Evolutionary conservation across 2,329 filamentous ascomycete genomes (phyloP).

Genomic region (Aspergillus ruber): DNA sequence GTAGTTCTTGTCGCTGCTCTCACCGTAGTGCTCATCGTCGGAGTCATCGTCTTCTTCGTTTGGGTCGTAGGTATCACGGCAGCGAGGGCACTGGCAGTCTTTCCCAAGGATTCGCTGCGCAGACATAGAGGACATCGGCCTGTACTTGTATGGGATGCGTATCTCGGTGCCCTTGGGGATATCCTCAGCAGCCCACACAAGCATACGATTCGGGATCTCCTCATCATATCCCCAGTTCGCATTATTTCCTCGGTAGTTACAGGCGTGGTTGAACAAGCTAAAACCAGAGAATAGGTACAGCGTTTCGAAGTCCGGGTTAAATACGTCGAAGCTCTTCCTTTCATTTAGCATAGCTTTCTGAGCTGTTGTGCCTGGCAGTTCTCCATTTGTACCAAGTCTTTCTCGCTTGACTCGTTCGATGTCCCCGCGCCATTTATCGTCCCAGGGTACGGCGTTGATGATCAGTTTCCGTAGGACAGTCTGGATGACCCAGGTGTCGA

Average conservation of each 20-base stretch:
- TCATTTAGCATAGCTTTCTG: neutral
- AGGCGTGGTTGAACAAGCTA: slow-evolving; percentile 27
- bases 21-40: neutral
- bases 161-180: slow-evolving; percentile 24
- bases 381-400: slow-evolving; percentile 1
- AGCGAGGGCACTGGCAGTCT: slow-evolving; percentile 9
- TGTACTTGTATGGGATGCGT: slow-evolving; percentile 13
- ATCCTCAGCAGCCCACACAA: slow-evolving; percentile 20
- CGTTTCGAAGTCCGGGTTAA: slow-evolving; percentile 19
- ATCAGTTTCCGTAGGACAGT: slow-evolving; percentile 26
- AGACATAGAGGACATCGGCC: neutral
- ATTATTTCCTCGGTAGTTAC: slow-evolving; percentile 12
- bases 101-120: slow-evolving; percentile 10
- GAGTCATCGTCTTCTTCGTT: neutral
- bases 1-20: too few species aligned
- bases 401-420: slow-evolving; percentile 6
- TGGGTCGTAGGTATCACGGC: neutral
- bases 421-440: slow-evolving; percentile 9
- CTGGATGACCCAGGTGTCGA: slow-evolving; percentile 35
- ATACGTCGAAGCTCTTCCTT: slow-evolving; percentile 1
- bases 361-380: neutral
- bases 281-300: slow-evolving; percentile 28
- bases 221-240: slow-evolving; percentile 25
- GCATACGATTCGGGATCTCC: slow-evolving; percentile 21
- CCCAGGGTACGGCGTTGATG: slow-evolving; percentile 26